Conservation (phyloP, 2,329 filamentous ascomycete genomes). For the Drechslerella stenobrocha region DNA sequence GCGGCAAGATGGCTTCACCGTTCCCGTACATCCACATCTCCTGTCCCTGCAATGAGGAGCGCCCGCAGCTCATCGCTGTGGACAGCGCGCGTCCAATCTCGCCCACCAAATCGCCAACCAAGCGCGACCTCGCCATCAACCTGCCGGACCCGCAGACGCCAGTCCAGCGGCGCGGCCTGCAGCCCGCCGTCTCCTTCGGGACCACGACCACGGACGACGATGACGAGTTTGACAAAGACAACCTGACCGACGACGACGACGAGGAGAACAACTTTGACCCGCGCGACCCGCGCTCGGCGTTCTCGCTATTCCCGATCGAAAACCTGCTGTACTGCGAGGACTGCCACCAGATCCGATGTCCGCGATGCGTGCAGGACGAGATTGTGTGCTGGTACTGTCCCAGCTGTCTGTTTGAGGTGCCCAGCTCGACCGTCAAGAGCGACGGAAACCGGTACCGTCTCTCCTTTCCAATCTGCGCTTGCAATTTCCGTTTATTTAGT, state of each 20-base stretch:
- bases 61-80: constrained; percentile 53
- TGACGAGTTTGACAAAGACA: constrained; percentile 53
- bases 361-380: constrained; percentile 87
- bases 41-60: constrained; percentile 64
- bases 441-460: constrained; percentile 78
- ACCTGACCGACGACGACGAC: constrained; percentile 61
- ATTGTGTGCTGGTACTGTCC: constrained; percentile 95
- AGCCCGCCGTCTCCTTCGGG: constrained; percentile 28
- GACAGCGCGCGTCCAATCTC: constrained; percentile 51
- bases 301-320: constrained; percentile 88
- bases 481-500: not conserved
- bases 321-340: constrained; percentile 96
- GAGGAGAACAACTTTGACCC: constrained; percentile 85
- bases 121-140: constrained; percentile 53
- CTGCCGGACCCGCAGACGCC: constrained; percentile 49
- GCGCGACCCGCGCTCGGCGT: constrained; percentile 79
- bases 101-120: constrained; percentile 55
- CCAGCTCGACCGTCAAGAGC: constrained; percentile 85
- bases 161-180: constrained; percentile 50
- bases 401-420: constrained; percentile 92
- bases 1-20: constrained; percentile 24
- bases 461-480: not conserved
- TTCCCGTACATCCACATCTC: constrained; percentile 69
- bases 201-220: constrained; percentile 31
- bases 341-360: constrained; percentile 93